Evolutionary conservation across 78 protist species (phyloP), one percentile per base, ranked within the genome.

Genomic region (Polysphondylium violaceum): DNA sequence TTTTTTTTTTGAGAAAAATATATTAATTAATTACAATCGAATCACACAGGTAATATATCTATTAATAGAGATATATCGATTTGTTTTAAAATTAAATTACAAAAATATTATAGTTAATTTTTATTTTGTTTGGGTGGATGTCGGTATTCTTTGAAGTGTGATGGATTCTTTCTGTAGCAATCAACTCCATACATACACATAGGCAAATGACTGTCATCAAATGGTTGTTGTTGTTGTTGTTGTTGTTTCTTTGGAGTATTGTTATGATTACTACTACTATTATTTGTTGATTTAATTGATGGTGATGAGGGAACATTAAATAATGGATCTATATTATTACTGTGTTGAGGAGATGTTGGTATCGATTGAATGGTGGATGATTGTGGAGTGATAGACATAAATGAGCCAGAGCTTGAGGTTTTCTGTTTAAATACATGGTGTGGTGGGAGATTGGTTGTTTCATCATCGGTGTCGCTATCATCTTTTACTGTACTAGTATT

Each of bases 121-220:
- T n/a, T n/a, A n/a, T n/a, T n/a, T n/a, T n/a, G n/a, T n/a, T n/a
- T n/a, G n/a, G n/a, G n/a, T 7, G 92, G 67, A 31, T 86, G 92
- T 29, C 43, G 31, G 29, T 25, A 86, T 29, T 86, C 93, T 16
- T 65, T 65, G 27, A 86, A 68, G 31, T 86, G 93, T 19, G n/a
- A 59, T 19, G 87, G 87, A 9, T 86, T 86, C 74, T 86, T 86
- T 36, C 93, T 44, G 43, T 86, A 86, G 36, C 93, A 86, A 73
- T 11, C 31, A 17, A 31, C 73, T 2, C 68, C 21, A 17, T 72
- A 79, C 83, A 50, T 76, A 41, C 88, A 79, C 38, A 27, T 33
- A 21, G 88, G 11, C 23, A 47, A 8, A 23, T 31, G 16, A 31
- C 71, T 6, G 61, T 25, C 2, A 68, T 16, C 8, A 9, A 11